A percentile compares a stretch with the other conserved stretches of the same genome.
Conservation (phyloP, 768 basidiomycete species). For the Podaxis carcinomalis region DNA sequence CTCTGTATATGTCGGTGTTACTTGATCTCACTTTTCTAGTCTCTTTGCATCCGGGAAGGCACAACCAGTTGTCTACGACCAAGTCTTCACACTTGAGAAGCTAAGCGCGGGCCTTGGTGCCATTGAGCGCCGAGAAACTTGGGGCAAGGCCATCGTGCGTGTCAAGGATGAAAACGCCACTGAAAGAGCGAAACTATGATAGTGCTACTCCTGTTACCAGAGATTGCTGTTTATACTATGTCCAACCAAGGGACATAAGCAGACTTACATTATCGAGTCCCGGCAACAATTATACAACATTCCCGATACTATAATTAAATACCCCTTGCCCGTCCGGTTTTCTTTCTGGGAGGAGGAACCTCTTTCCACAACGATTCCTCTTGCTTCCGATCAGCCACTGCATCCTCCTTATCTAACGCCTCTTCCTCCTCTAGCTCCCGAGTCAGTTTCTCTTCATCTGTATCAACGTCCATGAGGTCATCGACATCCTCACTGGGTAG, state of each 20-base stretch:
- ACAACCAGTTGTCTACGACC: slow-evolving; percentile 66
- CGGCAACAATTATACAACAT: background rate
- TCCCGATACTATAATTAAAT: background rate
- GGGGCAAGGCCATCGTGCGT: slow-evolving; percentile 83
- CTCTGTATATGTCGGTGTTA: background rate
- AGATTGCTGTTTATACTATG: background rate
- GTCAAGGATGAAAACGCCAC: slow-evolving; percentile 46
- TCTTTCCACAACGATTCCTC: slow-evolving; percentile 39
- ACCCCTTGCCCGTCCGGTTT: background rate
- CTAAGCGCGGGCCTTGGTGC: slow-evolving; percentile 68
- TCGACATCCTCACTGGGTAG: background rate
- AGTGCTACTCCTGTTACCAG: background rate
- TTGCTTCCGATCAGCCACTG: slow-evolving; percentile 23
- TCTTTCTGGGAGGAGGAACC: background rate
- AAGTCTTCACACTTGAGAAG: slow-evolving; percentile 63
- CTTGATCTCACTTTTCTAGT: slow-evolving; percentile 28
- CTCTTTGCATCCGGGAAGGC: slow-evolving; percentile 64
- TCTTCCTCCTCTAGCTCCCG: slow-evolving; percentile 41
- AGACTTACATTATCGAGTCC: too few species aligned
- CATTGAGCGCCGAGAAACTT: slow-evolving; percentile 80
- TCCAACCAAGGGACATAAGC: background rate
- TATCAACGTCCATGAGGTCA: slow-evolving; percentile 20
- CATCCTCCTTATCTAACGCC: slow-evolving; percentile 34
- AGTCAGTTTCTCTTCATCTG: slow-evolving; percentile 20
- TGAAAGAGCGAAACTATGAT: slow-evolving; percentile 39